Percentiles rank a stretch among this genome's conserved stretches.
Evolutionary conservation across 1,284 basidiomycete genomes (phyloP).

Genomic region (Mycosarcoma maydis): DNA sequence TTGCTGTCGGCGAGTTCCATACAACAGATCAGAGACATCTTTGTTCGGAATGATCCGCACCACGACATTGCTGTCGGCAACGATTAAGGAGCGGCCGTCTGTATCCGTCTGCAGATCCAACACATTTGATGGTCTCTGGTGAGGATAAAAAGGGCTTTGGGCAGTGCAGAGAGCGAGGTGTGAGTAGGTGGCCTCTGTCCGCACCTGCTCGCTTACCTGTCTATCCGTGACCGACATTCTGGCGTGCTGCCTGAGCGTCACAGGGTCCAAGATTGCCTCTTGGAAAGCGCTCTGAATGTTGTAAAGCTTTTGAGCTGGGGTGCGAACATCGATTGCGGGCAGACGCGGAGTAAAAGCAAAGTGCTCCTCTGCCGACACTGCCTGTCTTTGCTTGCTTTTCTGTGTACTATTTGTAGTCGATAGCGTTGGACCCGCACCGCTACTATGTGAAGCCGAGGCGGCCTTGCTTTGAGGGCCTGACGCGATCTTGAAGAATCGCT

Average conservation of each 20-base stretch:
- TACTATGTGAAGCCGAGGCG: not conserved
- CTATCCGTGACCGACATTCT: not conserved
- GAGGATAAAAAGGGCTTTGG: not conserved
- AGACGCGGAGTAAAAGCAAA: not conserved
- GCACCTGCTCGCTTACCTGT: not conserved
- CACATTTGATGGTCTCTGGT: not conserved
- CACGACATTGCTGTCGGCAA: not conserved
- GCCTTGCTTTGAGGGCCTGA: slow-evolving; percentile 2
- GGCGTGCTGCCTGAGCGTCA: slow-evolving; percentile 13
- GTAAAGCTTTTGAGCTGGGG: not conserved
- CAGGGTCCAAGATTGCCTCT: slow-evolving; percentile 4
- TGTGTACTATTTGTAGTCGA: not conserved
- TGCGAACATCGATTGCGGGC: slow-evolving; percentile 8
- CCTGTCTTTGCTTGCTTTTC: not conserved
- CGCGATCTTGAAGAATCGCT: slow-evolving; percentile 45
- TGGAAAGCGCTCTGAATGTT: not conserved
- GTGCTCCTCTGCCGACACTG: not conserved
- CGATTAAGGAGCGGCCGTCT: slow-evolving; percentile 5
- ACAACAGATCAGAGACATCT: not conserved
- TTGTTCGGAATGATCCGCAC: not conserved
- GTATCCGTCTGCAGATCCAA: slow-evolving; percentile 5
- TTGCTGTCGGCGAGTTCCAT: not conserved
- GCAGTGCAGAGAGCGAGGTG: slow-evolving; percentile 19
- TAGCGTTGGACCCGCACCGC: not conserved
- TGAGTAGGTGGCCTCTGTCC: slow-evolving; percentile 21